These are phyloP conservation scores for Pisolithus marmoratus DNA, from an alignment of 768 basidiomycete genomes.

Conservation along the genomic window DNA sequence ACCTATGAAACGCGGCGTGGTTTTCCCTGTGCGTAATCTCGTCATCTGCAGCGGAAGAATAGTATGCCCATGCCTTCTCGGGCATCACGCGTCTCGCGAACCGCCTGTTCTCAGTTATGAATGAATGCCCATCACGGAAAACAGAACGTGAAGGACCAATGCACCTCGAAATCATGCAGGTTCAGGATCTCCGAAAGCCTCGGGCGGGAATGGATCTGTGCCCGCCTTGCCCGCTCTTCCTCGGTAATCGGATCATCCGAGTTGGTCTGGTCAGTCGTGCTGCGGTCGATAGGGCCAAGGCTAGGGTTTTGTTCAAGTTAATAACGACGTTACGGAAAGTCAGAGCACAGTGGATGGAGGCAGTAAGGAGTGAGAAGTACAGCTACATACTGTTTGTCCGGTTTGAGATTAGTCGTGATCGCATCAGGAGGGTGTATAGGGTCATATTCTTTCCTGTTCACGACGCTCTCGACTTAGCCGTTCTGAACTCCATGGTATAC, in stretches of 20 bases:
- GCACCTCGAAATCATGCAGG: conserved; percentile 90
- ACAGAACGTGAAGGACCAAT: not conserved
- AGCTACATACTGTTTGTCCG: conserved; percentile 71
- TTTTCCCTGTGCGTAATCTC: conserved; percentile 90
- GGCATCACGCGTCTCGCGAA: conserved; percentile 78
- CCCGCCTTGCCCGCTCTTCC: conserved; percentile 64
- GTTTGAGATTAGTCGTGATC: conserved; percentile 69
- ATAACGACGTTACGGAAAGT: conserved; percentile 2
- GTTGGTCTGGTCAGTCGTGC: conserved; percentile 58
- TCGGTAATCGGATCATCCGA: conserved; percentile 54
- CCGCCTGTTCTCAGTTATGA: conserved; percentile 47
- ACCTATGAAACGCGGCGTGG: conserved; percentile 88
- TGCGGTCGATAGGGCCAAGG: conserved; percentile 66
- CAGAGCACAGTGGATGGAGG: too few species aligned
- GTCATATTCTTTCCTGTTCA: conserved; percentile 66
- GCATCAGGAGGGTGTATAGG: conserved; percentile 86
- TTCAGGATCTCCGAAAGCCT: conserved; percentile 76
- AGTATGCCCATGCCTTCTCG: conserved; percentile 93
- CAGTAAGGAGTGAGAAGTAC: not conserved
- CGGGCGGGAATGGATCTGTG: conserved; percentile 58
- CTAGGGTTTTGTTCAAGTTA: conserved; percentile 22
- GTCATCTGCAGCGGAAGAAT: conserved; percentile 94
- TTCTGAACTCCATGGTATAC: not conserved
- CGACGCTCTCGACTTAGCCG: not conserved
- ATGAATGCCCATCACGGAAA: too few species aligned